A percentile compares a stretch with the other conserved stretches of the same genome.
phyloP scores from a whole-genome alignment of 805 yeast genomes.

The Lipomyces lipofer region DNA sequence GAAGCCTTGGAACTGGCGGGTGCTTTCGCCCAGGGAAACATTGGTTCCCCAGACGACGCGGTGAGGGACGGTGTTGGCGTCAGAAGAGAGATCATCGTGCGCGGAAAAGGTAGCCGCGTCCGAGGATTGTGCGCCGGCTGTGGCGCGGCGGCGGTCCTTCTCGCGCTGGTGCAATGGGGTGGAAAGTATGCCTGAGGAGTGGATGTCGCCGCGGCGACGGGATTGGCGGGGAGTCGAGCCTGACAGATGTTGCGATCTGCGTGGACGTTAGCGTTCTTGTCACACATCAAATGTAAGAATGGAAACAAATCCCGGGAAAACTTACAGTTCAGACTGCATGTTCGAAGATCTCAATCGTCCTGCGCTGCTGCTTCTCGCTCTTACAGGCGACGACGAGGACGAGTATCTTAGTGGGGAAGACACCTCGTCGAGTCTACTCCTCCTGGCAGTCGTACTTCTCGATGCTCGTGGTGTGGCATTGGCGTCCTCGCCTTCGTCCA shows the following conservation, averaged over 20 bases:
- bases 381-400: conserved; percentile 25
- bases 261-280: background rate
- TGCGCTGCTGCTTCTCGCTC: conserved; percentile 14
- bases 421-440: conserved; percentile 22
- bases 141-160: background rate
- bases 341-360: conserved; percentile 8
- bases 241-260: conserved; percentile 11
- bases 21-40: conserved; percentile 86
- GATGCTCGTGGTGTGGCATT: conserved; percentile 16
- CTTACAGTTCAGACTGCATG: conserved; percentile 25
- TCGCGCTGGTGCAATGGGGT: conserved; percentile 65
- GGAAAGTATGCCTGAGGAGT: conserved; percentile 63
- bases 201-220: conserved; percentile 70
- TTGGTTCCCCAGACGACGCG: conserved; percentile 97
- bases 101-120: conserved; percentile 26
- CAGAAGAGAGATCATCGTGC: conserved; percentile 29
- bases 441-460: conserved; percentile 1
- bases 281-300: background rate
- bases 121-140: conserved; percentile 17
- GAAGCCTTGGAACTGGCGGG: conserved; percentile 76
- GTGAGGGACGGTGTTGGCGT: conserved; percentile 36
- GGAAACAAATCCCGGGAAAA: background rate
- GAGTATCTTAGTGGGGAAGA: conserved; percentile 29
- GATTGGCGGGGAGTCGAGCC: conserved; percentile 17
- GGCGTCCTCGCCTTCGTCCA: conserved; percentile 1